Evolutionary conservation across 2,329 filamentous ascomycete species (phyloP), one percentile per base, ranked within the genome.

Genomic region (Macroventuria anomochaeta): DNA sequence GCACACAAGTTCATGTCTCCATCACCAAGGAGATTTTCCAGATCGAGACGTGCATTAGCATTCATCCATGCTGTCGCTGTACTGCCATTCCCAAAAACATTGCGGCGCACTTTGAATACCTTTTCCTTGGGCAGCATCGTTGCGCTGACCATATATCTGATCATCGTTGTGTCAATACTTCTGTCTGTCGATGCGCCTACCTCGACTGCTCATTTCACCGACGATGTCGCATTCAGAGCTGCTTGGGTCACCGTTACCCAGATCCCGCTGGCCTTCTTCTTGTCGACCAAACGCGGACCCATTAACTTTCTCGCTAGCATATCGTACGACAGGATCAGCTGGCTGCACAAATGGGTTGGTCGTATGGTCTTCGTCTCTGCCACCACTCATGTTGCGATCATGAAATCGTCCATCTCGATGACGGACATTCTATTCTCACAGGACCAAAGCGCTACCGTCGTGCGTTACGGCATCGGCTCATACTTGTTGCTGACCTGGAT

Each of bases 231-330:
- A 7, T 70, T 70, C 31, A 63, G 69, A 18, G 67, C 66, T 4
- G 69, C 66, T 10, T 71, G 69, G 69, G 46, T 69, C 17, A 65
- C 67, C 2, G 28, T 71, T 2, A 60, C 63, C 2, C 69, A 71
- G 36, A 52, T 71, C 3, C 67, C 69, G 0, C 43, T 71, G 0
- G 58, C 67, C 23, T 68, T 64, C 34, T 52, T 71, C 20, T 58
- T 71, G 1, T 63, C 67, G 1, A 62, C 63, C 0, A 70, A 70
- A 39, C 53, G 58, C 23, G 67, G 68, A 5, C 62, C 62, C 0
- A 34, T 70, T 13, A 64, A 65, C 18, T 18, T 64, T 17, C 20
- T 71, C 2, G 55, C 59, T 4, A 47, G 44, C 3, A 8, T 67
- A 2, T 67, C 64, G 4, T 61, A 71, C 46, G 64, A 68, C 29